phyloP scores from a whole-genome alignment of 1,139 yeast genomes.

The Hemisphaericaspora subhashii region DNA sequence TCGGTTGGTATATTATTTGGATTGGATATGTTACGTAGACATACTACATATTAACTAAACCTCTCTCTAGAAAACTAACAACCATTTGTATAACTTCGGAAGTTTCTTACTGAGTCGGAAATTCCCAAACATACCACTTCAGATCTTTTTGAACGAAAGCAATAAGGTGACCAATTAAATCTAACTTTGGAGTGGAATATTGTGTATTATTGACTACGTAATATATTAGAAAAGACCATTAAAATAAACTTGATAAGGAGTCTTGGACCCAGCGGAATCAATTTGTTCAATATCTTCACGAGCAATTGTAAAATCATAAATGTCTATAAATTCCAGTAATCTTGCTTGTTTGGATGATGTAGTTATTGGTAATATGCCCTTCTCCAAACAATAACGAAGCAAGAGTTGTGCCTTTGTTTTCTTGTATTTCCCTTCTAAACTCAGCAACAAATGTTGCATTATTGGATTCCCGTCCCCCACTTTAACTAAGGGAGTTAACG shows the following conservation, averaged over 20 bases:
- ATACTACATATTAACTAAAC: too few species aligned
- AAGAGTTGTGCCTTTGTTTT: slow-evolving; percentile 62
- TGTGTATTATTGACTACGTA: not conserved
- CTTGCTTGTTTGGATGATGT: slow-evolving; percentile 64
- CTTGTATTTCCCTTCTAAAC: slow-evolving; percentile 52
- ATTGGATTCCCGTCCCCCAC: slow-evolving; percentile 18
- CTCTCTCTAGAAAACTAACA: too few species aligned
- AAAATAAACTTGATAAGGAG: slow-evolving; percentile 26
- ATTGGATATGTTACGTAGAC: slow-evolving; percentile 81
- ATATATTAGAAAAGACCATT: slow-evolving; percentile 7
- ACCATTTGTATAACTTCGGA: too few species aligned
- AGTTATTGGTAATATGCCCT: slow-evolving; percentile 66
- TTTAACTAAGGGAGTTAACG: slow-evolving; percentile 38
- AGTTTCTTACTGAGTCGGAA: slow-evolving; percentile 76
- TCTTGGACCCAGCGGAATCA: slow-evolving; percentile 27
- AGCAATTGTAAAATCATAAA: slow-evolving; percentile 46
- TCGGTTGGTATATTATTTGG: slow-evolving; percentile 69
- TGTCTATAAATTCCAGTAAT: slow-evolving; percentile 52
- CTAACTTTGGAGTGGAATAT: not conserved
- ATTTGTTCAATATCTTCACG: slow-evolving; percentile 27
- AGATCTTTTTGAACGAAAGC: slow-evolving; percentile 12
- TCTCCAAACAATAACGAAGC: slow-evolving; percentile 65
- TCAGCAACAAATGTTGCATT: slow-evolving; percentile 34
- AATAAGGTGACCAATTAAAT: not conserved
- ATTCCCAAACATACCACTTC: slow-evolving; percentile 47